Percentiles rank a stretch among this genome's conserved stretches.
These are phyloP conservation scores for Cyclostephanos tholiformis DNA, from an alignment of 108 stramenopile species.

Conservation along the genomic window DNA sequence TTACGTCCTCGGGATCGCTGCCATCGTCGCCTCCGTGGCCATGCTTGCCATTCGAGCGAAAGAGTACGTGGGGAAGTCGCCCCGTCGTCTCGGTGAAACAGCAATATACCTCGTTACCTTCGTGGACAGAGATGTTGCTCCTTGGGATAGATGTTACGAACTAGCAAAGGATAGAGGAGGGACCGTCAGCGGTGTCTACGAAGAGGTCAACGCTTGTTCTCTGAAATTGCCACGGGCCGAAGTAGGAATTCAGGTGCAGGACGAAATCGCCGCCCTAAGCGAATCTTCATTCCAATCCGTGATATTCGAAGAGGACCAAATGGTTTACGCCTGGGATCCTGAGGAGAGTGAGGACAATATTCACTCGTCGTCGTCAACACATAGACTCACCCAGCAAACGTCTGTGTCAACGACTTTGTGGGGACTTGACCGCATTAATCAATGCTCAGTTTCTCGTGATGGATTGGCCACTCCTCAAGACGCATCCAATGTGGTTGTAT, in stretches of 20 bases:
- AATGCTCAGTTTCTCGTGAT: neutral
- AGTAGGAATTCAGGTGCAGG: neutral
- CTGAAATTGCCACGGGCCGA: neutral
- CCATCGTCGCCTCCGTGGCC: neutral
- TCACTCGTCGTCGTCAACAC: neutral
- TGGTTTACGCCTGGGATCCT: neutral
- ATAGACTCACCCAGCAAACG: neutral
- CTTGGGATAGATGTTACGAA: neutral
- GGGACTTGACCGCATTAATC: conserved; percentile 1
- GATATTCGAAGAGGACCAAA: neutral
- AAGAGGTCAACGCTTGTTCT: conserved; percentile 3
- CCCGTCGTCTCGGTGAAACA: neutral
- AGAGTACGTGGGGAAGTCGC: neutral
- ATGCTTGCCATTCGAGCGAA: neutral
- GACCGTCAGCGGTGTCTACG: neutral
- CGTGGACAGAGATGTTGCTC: neutral
- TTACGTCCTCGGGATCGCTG: neutral
- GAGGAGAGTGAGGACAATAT: neutral
- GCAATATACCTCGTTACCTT: neutral
- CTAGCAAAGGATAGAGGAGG: neutral
- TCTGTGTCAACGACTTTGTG: neutral
- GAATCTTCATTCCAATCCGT: no score
- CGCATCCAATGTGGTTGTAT: neutral
- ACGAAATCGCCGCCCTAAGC: neutral
- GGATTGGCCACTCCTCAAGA: neutral